phyloP scores from a whole-genome alignment of 495 filamentous ascomycete species.

The Xylaria grammica region DNA sequence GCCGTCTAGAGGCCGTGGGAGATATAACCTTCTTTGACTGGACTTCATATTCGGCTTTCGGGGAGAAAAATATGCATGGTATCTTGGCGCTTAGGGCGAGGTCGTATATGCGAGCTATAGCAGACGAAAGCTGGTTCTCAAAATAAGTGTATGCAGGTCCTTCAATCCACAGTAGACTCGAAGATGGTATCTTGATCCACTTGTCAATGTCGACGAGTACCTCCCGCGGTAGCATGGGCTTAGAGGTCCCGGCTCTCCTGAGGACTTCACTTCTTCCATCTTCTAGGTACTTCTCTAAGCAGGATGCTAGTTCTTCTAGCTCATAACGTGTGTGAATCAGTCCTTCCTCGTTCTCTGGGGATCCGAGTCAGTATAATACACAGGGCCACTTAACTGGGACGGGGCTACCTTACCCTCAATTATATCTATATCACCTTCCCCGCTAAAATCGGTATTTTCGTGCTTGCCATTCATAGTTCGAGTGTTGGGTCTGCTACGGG shows the following conservation, averaged over 20 bases:
- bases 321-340: neutral
- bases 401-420: neutral
- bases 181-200: neutral
- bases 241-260: neutral
- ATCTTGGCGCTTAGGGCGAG: neutral
- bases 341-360: neutral
- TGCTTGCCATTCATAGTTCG: neutral
- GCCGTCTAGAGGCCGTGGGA: neutral
- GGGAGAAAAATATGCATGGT: neutral
- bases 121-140: neutral
- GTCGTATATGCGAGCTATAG: neutral
- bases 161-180: neutral
- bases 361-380: neutral
- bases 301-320: neutral
- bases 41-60: neutral
- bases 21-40: neutral
- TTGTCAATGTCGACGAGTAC: neutral
- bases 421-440: too few relatives aligned
- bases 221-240: neutral
- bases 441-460: too few relatives aligned
- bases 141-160: neutral
- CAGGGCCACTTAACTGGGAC: neutral
- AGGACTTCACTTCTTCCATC: neutral
- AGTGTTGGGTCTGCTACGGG: neutral
- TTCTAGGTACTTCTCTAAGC: neutral